Evolutionary conservation across 805 yeast species (phyloP), one percentile per base, ranked within the genome.

Genomic region (Brettanomyces sp.): DNA sequence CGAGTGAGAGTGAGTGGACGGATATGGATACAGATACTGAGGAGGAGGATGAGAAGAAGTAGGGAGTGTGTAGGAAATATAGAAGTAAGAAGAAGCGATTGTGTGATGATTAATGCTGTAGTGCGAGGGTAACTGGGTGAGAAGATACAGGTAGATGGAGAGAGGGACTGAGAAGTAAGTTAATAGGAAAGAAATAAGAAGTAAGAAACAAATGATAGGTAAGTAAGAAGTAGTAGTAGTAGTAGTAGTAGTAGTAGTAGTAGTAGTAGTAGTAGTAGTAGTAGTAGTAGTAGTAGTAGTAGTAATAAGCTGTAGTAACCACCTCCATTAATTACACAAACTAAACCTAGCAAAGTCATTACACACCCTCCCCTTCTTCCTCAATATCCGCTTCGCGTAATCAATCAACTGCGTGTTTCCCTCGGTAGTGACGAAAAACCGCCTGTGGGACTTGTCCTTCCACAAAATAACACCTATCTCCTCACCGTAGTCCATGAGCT

Each of bases 401-500:
- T 88, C 96, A n/a, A 88, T 80, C n/a, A 91, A 84, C 62, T 89
- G 96, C 8, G 79, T 68, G 59, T 85, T 82, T 12, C 96, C 96
- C 47, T 86, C 96, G 42, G 77, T 76, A 0, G 93, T 85, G 6
- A 93, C 95, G 56, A 93, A 95, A 55, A 93, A 88, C 56, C 76
- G 76, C 53, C 79, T 76, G 56, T 78, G 78, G 23, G 66, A 64
- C 39, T 80, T 74, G 62, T 87, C 89, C 43, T 81, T 77, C 96
- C 98, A 93, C n/a, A 86, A 58, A 42, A 91, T 66, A 0, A 89
- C 96, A 1, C 98, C 99, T 42, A 91, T 79, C 54, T 93, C 98
- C 39, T 79, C 79, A 5, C 97, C 96, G 57, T 90, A 93, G 43
- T 76, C 76, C 39, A 77, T 74, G 35, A 88, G 70, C 22, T 76